Evolutionary conservation across 371 early-diverging fungal species (phyloP).

Genomic region (Globomyces sp.): DNA sequence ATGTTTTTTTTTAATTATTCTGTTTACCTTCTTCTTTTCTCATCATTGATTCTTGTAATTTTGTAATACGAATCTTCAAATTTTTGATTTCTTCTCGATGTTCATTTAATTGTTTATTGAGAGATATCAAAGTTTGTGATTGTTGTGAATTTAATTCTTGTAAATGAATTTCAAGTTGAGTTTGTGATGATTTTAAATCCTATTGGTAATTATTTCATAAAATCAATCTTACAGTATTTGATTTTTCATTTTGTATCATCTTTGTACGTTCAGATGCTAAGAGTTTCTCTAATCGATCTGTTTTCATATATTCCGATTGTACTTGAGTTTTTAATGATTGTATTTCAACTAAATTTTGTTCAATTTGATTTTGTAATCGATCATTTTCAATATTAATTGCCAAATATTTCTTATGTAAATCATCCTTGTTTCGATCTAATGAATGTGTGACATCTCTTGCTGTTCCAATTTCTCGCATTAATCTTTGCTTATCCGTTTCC

Average conservation of each 20-base stretch:
- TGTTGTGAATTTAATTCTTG: constrained; percentile 6
- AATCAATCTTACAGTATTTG: constrained; percentile 16
- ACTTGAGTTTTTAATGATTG: constrained; percentile 33
- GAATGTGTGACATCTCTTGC: constrained; percentile 43
- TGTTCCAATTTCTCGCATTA: constrained; percentile 43
- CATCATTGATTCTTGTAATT: neutral
- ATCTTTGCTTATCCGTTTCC: constrained; percentile 42
- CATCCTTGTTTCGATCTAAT: constrained; percentile 40
- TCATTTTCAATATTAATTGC: constrained; percentile 39
- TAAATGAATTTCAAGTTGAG: neutral
- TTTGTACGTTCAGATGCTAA: constrained; percentile 38
- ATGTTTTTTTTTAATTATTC: no score
- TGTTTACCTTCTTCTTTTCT: neutral
- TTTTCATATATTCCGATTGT: constrained; percentile 34
- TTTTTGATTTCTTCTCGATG: neutral
- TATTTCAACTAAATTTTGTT: constrained; percentile 30
- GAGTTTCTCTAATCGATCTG: constrained; percentile 42
- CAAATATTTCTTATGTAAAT: constrained; percentile 33
- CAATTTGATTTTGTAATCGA: constrained; percentile 23
- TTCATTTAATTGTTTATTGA: constrained; percentile 7
- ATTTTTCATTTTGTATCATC: constrained; percentile 32
- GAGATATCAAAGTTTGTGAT: neutral
- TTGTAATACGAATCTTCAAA: neutral
- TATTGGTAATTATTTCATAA: neutral
- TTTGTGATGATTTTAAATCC: constrained; percentile 3